Base-by-base conservation (phyloP, 148 eudicot genomes). In the Spergularia marina region DNA sequence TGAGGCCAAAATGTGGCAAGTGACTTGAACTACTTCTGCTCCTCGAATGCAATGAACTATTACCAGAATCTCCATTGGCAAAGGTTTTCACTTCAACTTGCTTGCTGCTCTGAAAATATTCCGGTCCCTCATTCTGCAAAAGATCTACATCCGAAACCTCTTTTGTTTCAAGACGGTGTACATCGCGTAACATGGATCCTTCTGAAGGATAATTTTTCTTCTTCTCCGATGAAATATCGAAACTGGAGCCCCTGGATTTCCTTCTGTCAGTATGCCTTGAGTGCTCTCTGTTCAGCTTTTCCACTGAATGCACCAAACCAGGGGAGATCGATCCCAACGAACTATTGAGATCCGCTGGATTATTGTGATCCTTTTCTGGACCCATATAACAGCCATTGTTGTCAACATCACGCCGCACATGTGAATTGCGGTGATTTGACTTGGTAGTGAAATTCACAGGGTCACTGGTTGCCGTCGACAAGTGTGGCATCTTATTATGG, bases 1-100 rank as follows among this genome's bases (percentile, higher is more conserved):
- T 81, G 34, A 81, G 56, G 70, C 77, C 83, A 73, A 40, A 53
- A 77, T 73, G 71, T 40, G 76, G 69, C 25, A 72, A 23, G 30
- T 47, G 64, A 57, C 23, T 76, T n/a, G 80, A 40, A 53, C 64
- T 68, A 72, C 57, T 74, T 52, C 66, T 39, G 17, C 53, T 52
- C 73, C 72, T 76, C 53, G 55, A 20, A 12, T 49, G 70, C 70
- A 77, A 53, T 54, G 58, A 65, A 53, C 53, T 76, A 53, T 52
- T 59, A 7, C 70, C 59, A 60, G 68, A 53, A 57, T 68, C 65
- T n/a, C 64, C 68, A 36, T 21, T 39, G 30, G 79, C 60, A 75
- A 76, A 52, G 52, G 66, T 23, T 11, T 76, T 59, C 4, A 34
- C 68, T 20, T 65, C 75, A 30, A 9, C 25, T 12, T 20, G 67